These are phyloP conservation scores for Aspergillus bridgeri DNA, from an alignment of 495 filamentous ascomycete species.

Conservation along the genomic window DNA sequence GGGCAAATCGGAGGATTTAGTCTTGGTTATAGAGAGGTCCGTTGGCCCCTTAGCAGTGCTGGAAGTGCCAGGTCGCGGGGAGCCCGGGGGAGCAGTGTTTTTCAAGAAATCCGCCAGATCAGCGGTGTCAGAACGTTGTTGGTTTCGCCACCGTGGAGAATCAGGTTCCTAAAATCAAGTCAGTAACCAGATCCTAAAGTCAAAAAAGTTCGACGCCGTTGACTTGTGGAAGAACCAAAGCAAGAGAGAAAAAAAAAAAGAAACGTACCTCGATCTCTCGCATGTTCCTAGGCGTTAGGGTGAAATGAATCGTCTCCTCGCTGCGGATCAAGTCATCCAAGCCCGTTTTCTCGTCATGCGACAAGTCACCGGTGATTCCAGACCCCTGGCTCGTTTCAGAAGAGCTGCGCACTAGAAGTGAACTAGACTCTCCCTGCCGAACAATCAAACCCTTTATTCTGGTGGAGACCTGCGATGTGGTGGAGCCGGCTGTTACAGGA, in stretches of 20 bases:
- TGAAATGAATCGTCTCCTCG: constrained; percentile 89
- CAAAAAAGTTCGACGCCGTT: background rate
- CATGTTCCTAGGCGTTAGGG: constrained; percentile 85
- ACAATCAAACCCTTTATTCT: constrained; percentile 52
- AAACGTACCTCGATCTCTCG: constrained; percentile 74
- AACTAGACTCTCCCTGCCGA: constrained; percentile 17
- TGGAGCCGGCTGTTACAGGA: constrained; percentile 52
- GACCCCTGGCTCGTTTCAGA: constrained; percentile 49
- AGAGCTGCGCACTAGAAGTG: constrained; percentile 42
- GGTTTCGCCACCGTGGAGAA: constrained; percentile 30
- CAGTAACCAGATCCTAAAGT: background rate
- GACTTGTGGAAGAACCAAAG: background rate
- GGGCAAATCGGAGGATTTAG: constrained; percentile 23
- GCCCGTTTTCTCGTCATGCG: constrained; percentile 47
- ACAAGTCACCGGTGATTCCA: too few species aligned
- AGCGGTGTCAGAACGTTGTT: constrained; percentile 32
- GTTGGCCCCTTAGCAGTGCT: constrained; percentile 19
- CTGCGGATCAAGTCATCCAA: constrained; percentile 90
- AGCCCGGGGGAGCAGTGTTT: constrained; percentile 27
- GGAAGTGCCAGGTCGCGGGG: constrained; percentile 20
- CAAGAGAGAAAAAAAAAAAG: background rate
- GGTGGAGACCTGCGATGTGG: constrained; percentile 48
- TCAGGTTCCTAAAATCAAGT: constrained; percentile 40
- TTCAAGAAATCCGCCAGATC: constrained; percentile 40
- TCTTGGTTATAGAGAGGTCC: constrained; percentile 16